Evolutionary conservation across 192 early-diverging fungal species (phyloP).

Genomic region (Chytriomyces confervae): DNA sequence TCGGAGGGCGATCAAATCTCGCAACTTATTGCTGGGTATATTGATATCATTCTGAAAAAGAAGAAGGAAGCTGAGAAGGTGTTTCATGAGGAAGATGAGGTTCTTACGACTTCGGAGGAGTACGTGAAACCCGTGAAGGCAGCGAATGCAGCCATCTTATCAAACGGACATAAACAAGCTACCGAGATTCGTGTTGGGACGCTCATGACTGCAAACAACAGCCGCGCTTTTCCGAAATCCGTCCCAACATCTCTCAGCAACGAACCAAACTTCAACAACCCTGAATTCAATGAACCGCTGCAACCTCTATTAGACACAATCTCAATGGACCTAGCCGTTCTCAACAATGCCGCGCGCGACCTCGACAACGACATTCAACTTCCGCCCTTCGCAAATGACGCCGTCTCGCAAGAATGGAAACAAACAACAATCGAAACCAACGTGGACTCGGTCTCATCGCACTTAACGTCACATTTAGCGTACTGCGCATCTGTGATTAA

Average conservation of each 20-base stretch:
- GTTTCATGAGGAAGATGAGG: slow-evolving; percentile 53
- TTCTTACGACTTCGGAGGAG: slow-evolving; percentile 60
- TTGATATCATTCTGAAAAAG: slow-evolving; percentile 69
- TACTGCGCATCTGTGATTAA: slow-evolving; percentile 57
- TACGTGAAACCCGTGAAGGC: slow-evolving; percentile 55
- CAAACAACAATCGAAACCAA: slow-evolving; percentile 64
- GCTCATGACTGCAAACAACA: slow-evolving; percentile 19
- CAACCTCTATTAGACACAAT: slow-evolving; percentile 55
- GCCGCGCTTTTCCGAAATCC: neutral
- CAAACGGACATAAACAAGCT: slow-evolving; percentile 44
- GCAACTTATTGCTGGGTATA: slow-evolving; percentile 64
- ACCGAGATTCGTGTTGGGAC: slow-evolving; percentile 43
- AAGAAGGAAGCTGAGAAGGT: slow-evolving; percentile 59
- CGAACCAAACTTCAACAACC: neutral
- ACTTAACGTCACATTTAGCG: slow-evolving; percentile 52
- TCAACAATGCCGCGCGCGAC: slow-evolving; percentile 50
- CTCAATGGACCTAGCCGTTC: slow-evolving; percentile 52
- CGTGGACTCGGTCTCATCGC: slow-evolving; percentile 53
- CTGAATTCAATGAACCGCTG: slow-evolving; percentile 54
- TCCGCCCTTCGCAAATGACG: slow-evolving; percentile 58
- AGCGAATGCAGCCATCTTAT: slow-evolving; percentile 46
- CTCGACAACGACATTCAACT: slow-evolving; percentile 51
- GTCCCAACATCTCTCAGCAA: slow-evolving; percentile 1
- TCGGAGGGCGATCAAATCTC: slow-evolving; percentile 66
- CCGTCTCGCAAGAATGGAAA: slow-evolving; percentile 55